Evolutionary conservation across 352 stramenopile genomes (phyloP), one percentile per base, ranked within the genome.

Genomic region (Phytopythium delawarense): DNA sequence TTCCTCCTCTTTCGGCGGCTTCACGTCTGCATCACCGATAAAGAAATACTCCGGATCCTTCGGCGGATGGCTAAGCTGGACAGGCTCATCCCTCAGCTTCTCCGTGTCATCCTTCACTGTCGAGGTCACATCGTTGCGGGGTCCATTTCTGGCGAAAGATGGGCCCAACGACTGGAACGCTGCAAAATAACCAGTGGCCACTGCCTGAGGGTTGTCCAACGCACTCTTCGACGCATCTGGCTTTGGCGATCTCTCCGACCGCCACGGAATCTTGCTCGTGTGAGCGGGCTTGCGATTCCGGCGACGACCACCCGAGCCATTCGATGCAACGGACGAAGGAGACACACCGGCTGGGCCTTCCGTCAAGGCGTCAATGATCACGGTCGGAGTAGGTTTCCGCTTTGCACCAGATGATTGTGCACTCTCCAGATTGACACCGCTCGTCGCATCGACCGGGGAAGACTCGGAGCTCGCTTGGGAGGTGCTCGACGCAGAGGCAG

Each of bases 241-340:
- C 35, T 35, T 21, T 6, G 21, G 54, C 11, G 54, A 59, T 50
- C 54, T 45, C 37, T 48, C 54, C 23, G 35, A 23, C 16, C 21
- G 15, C 54, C 44, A 44, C 3, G 9, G 32, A 16, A 72, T 69
- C 42, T 74, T 78, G 34, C 45, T 71, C 12, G 72, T 75, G 64
- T 66, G 70, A 8, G 44, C 51, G 7, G 72, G 72, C 49, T 80
- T 80, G 25, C 72, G 72, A 53, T 68, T 70, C 20, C 67, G 45
- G 70, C 76, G 76, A 23, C 70, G 70, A 46, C 57, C 57, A 4
- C 35, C 23, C 15, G 55, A 44, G 20, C 51, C 51, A 28, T 28
- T 57, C 21, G 54, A 39, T 23, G 40, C 13, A 23, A 39, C 34
- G 28, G 35, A 59, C 12, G 54, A 39, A 2, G 35, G 54, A 39